Evolutionary conservation across 345 rosid species (phyloP), one percentile per base, ranked within the genome.

Genomic region (Brassica incana): DNA sequence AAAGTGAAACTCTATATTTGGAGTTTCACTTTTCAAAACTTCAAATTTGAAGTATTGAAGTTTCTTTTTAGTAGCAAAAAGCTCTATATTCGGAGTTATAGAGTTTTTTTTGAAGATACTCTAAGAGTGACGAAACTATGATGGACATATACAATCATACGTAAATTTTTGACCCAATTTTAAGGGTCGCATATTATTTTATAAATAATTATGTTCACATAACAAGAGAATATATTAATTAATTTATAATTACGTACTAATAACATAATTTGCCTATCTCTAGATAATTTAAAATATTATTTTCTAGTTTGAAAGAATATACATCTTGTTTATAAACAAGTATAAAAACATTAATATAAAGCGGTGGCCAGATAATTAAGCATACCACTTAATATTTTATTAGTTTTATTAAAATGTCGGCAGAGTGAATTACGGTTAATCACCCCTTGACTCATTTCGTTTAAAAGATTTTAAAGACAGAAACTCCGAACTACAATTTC

Each of bases 361-460:
- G 32, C 43, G 70, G 45, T 73, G 72, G 33, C 78, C 33, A 73
- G 65, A 60, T 50, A 10, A 67, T 67, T 72, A 65, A 72, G 63
- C 72, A 18, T 29, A 29, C 18, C 20, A 8, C 30, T 45, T 9
- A 67, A 33, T 43, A 54, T 14, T 65, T 58, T 58, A 67, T 29
- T 18, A 73, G 3, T 27, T 36, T 73, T 59, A 29, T 32, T 54
- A 16, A 67, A 20, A 60, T 11, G 82, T 79, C 74, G 82, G 78
- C 74, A 67, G 69, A 60, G 78, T 50, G 65, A 27, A 30, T 48
- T 67, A 79, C 27, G 82, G 71, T 74, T 68, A 79, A 48, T 74
- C 70, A 61, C 75, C 78, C 82, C 75, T 74, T 74, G 20, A 38
- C 77, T 54, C 16, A 59, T 16, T 56, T 60, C 67, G 27, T 73